Conservation (phyloP, 163 green algal species). For the Chloromonas sp. region DNA sequence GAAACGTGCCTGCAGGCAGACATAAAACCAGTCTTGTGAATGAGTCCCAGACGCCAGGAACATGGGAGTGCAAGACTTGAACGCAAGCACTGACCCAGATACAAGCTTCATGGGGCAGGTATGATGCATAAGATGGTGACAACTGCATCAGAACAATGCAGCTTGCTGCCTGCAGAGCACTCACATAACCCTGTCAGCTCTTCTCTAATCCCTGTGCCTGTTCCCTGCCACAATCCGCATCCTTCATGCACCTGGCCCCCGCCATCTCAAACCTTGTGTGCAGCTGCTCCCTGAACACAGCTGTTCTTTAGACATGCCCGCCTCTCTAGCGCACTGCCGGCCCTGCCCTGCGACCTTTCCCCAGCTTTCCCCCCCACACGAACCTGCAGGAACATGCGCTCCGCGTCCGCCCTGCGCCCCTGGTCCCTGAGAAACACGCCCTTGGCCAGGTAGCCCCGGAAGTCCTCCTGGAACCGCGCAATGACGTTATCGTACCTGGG, state of each 20-base stretch:
- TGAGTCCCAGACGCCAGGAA: neutral
- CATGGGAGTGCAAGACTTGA: neutral
- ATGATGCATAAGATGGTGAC: neutral
- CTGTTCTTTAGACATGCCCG: no score
- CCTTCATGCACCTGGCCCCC: no score
- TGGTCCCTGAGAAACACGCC: slow-evolving; percentile 50
- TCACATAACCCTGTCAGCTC: no score
- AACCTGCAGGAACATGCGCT: slow-evolving; percentile 55
- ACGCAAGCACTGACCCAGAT: no score
- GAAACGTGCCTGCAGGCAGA: slow-evolving; percentile 34
- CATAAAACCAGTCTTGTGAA: neutral
- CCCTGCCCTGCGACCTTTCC: neutral
- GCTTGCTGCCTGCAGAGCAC: no score
- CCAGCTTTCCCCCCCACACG: neutral
- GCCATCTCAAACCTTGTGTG: no score
- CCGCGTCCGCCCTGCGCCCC: slow-evolving; percentile 45
- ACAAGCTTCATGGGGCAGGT: neutral
- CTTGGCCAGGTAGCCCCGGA: slow-evolving; percentile 55
- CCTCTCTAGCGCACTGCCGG: no score
- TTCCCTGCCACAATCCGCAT: no score
- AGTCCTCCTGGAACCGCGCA: slow-evolving; percentile 21
- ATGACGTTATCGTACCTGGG: slow-evolving; percentile 20
- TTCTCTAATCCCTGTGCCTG: no score
- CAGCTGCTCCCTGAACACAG: no score
- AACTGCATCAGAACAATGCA: neutral